Evolutionary conservation across 495 filamentous ascomycete genomes (phyloP).

Genomic region (Oleoguttula mirabilis): DNA sequence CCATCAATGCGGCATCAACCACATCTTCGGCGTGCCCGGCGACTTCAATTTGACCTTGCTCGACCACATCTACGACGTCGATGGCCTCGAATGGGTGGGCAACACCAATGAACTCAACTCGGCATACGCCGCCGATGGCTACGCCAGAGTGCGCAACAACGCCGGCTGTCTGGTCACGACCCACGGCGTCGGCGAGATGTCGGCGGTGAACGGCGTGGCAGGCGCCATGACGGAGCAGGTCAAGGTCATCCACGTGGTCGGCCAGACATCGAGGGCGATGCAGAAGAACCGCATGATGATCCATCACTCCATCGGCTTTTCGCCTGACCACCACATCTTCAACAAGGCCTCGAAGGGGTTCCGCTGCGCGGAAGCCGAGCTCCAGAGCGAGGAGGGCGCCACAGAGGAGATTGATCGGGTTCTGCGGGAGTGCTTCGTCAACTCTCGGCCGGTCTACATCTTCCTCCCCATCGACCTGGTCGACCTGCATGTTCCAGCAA

Average conservation of each 20-base stretch:
- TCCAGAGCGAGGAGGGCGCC: constrained; percentile 26
- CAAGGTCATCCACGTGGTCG: constrained; percentile 31
- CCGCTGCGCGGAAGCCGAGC: constrained; percentile 26
- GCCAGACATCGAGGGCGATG: constrained; percentile 29
- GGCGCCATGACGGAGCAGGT: constrained; percentile 29
- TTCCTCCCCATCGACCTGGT: constrained; percentile 32
- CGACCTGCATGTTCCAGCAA: constrained; percentile 21
- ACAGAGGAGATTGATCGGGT: constrained; percentile 32
- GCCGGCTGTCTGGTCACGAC: constrained; percentile 30
- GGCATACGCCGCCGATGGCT: constrained; percentile 32
- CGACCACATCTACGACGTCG: constrained; percentile 29
- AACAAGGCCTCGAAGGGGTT: constrained; percentile 26
- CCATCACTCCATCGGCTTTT: constrained; percentile 30
- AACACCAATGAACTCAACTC: constrained; percentile 29
- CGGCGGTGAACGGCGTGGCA: constrained; percentile 31
- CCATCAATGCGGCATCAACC: constrained; percentile 26
- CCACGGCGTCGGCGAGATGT: constrained; percentile 33
- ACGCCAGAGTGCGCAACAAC: constrained; percentile 25
- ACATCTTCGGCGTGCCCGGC: constrained; percentile 25
- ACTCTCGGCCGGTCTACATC: constrained; percentile 30
- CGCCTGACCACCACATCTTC: constrained; percentile 23
- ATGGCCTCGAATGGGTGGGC: constrained; percentile 30
- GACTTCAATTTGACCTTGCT: constrained; percentile 24
- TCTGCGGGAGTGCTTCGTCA: constrained; percentile 28
- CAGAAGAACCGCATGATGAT: constrained; percentile 32